These are phyloP conservation scores for Zygosaccharomyces gambellarensis DNA, from an alignment of 805 yeast species.

Conservation along the genomic window DNA sequence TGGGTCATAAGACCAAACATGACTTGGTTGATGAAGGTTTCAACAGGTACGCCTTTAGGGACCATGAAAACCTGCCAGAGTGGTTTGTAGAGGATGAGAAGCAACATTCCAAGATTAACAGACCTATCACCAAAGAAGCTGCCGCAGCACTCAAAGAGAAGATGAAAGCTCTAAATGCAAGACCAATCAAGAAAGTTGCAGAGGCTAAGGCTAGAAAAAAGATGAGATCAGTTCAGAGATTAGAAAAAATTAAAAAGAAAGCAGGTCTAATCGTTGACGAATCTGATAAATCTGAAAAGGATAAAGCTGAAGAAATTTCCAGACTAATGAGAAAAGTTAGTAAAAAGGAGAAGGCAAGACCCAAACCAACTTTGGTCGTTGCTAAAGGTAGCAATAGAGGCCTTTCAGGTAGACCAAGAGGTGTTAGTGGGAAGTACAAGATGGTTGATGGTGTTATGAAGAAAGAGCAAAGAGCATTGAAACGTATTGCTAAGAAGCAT, in stretches of 20 bases:
- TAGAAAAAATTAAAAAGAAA: slow-evolving; percentile 88
- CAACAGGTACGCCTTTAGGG: slow-evolving; percentile 88
- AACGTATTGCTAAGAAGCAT: slow-evolving; percentile 82
- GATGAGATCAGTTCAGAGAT: slow-evolving; percentile 80
- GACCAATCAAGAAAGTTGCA: slow-evolving; percentile 97
- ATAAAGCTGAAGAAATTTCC: slow-evolving; percentile 89
- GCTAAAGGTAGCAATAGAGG: slow-evolving; percentile 86
- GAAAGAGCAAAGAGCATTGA: slow-evolving; percentile 93
- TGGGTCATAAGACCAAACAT: slow-evolving; percentile 79
- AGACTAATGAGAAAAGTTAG: slow-evolving; percentile 76
- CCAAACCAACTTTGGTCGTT: slow-evolving; percentile 81
- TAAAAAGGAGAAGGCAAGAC: slow-evolving; percentile 65
- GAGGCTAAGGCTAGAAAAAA: slow-evolving; percentile 97
- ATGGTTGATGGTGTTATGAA: slow-evolving; percentile 98
- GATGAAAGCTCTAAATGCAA: slow-evolving; percentile 78
- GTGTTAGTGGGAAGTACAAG: slow-evolving; percentile 94
- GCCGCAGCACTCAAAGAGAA: slow-evolving; percentile 72
- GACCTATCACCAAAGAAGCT: slow-evolving; percentile 95
- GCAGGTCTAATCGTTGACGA: slow-evolving; percentile 89
- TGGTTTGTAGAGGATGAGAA: slow-evolving; percentile 96
- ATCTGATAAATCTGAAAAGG: slow-evolving; percentile 79
- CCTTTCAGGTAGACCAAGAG: slow-evolving; percentile 90
- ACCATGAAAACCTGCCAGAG: slow-evolving; percentile 84
- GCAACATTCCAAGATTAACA: slow-evolving; percentile 74
- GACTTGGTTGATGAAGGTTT: slow-evolving; percentile 90